These are phyloP conservation scores for Arthroderma sp. DNA, from an alignment of 2,329 filamentous ascomycete genomes.

Conservation along the genomic window DNA sequence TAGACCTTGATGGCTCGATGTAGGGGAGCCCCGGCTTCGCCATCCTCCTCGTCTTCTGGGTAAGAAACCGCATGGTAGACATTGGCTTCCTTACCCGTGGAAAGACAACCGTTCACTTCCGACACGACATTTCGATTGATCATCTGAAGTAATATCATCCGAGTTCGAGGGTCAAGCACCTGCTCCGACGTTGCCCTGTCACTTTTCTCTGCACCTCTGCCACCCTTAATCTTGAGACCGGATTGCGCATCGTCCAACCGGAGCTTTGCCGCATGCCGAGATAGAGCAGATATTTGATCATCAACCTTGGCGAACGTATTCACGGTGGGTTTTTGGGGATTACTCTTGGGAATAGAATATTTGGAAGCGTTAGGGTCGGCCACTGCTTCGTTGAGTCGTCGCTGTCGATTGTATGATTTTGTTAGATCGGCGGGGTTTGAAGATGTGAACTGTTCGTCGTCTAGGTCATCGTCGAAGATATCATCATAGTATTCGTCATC, in stretches of 20 bases:
- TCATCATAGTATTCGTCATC: conserved; percentile 52
- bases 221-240: conserved; percentile 38
- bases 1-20: conserved; percentile 96
- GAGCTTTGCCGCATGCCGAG: conserved; percentile 75
- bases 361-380: conserved; percentile 38
- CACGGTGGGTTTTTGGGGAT: conserved; percentile 63
- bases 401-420: conserved; percentile 79
- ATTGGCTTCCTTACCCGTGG: conserved; percentile 95
- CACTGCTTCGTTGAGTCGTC: conserved; percentile 46
- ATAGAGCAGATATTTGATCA: conserved; percentile 74
- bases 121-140: conserved; percentile 83
- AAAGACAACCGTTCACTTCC: conserved; percentile 88
- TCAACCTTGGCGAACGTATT: conserved; percentile 72
- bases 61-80: conserved; percentile 79
- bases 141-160: conserved; percentile 91
- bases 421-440: conserved; percentile 56
- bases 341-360: conserved; percentile 53
- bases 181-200: conserved; percentile 91
- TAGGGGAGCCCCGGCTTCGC: conserved; percentile 37
- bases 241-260: conserved; percentile 54
- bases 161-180: conserved; percentile 82
- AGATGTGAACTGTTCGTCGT: conserved; percentile 44
- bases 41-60: conserved; percentile 38
- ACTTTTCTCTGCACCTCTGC: conserved; percentile 54
- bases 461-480: conserved; percentile 40